Evolutionary conservation across 2,329 filamentous ascomycete species (phyloP).

Genomic region (Colletotrichum sp.): DNA sequence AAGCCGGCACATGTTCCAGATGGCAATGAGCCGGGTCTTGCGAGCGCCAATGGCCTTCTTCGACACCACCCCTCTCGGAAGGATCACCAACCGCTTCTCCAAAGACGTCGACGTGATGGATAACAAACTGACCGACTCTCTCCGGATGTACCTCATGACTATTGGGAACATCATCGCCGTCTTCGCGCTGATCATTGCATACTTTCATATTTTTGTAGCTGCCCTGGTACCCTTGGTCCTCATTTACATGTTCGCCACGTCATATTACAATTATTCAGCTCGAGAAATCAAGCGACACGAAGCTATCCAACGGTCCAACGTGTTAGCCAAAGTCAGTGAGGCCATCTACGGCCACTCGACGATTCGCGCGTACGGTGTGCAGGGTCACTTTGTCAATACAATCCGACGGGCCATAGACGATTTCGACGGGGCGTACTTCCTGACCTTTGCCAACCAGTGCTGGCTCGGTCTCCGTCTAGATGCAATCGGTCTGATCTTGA

Average conservation of each 20-base stretch:
- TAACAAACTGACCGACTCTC: constrained; percentile 85
- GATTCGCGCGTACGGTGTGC: constrained; percentile 87
- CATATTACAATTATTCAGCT: constrained; percentile 88
- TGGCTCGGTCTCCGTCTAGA: constrained; percentile 90
- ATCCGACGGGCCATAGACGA: constrained; percentile 74
- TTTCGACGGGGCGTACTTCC: constrained; percentile 92
- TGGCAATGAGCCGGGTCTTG: constrained; percentile 77
- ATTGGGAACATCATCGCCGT: constrained; percentile 81
- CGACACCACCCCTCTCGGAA: constrained; percentile 93
- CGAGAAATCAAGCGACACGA: constrained; percentile 95
- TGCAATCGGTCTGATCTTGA: constrained; percentile 78
- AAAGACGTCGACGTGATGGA: constrained; percentile 97
- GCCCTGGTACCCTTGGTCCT: constrained; percentile 69
- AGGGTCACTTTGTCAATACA: constrained; percentile 77
- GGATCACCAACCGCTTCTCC: constrained; percentile 95
- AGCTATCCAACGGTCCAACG: constrained; percentile 80
- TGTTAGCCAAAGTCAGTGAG: constrained; percentile 91
- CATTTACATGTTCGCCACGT: constrained; percentile 80
- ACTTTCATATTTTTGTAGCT: constrained; percentile 83
- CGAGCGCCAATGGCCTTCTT: constrained; percentile 85
- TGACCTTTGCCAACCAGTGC: constrained; percentile 93
- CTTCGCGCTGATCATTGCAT: constrained; percentile 88
- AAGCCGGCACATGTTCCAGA: constrained; percentile 79
- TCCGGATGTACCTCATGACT: constrained; percentile 90
- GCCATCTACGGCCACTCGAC: constrained; percentile 82